Evolutionary conservation across 2,329 filamentous ascomycete genomes (phyloP), one percentile per base, ranked within the genome.

Genomic region (Pochonia chlamydosporia): DNA sequence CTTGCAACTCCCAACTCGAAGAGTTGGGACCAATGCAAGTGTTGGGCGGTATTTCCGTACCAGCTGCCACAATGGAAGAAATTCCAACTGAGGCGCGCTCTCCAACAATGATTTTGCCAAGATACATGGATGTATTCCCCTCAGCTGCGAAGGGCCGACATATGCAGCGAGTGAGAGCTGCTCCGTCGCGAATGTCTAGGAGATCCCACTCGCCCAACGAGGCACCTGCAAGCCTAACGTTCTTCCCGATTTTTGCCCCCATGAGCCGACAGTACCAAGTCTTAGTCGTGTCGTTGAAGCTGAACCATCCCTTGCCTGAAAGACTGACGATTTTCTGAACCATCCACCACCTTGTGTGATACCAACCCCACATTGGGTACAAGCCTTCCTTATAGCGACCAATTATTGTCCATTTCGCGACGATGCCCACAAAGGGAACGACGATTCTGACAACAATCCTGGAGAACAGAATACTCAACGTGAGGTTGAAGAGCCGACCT

Each of bases 321-420:
- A 79, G 61, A 30, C 68, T 65, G 3, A 75, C 63, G 18, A 71
- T 70, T 61, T 81, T 81, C 56, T 81, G 71, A 1, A 72, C 70
- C 46, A 81, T 53, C 78, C 78, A 81, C 78, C 78, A 81, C 8
- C 75, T 67, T 0, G 74, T 79, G 56, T 81, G 77, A 54, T 80
- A 81, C 1, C 57, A 51, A 2, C 75, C 76, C 78, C 78, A 81
- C 77, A 81, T 81, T 2, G 78, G 76, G 53, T 75, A 79, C 3
- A 78, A 57, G 1, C 78, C 78, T 55, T 76, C 69, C 30, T 63
- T 65, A 56, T 78, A 74, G 1, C 69, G 68, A 10, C 78, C 78
- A 36, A 81, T 73, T 44, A 81, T 64, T 5, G 74, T 39, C 78
- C 77, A 81, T 56, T 81, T 81, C 42, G 70, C 64, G 3, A 63